Base-by-base conservation (phyloP, 768 basidiomycete genomes). In the Suillus occidentalis region DNA sequence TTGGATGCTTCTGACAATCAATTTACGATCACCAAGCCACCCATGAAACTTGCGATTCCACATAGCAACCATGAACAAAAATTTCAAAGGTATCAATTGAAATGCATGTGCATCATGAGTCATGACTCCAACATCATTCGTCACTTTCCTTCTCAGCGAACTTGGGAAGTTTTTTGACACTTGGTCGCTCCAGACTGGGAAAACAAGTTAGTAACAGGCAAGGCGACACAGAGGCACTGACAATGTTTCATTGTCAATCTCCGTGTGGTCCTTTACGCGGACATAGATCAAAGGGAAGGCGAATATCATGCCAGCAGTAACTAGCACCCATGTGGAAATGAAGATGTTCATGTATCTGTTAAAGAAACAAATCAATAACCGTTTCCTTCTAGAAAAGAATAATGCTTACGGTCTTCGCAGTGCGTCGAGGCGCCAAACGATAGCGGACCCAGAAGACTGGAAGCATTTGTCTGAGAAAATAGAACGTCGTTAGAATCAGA, bases 401-500 rank as follows among this genome's bases (percentile, higher is more conserved):
- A 18, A 28, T 28, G 80, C 20, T 40, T 42, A 90, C 85, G 89
- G 87, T 16, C 79, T 71, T 64, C 80, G 78, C 16, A 84, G 79
- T 1, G 80, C 88, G 76, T 91, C 90, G 14, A 83, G 85, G 47
- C 86, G 79, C 89, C 88, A 91, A 20, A 84, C 74, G 18, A 43
- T 88, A 6, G 87, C 89, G 28, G 84, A 88, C 62, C 87, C 89
- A 6, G 88, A 88, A 13, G 87, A 88, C 69, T 91, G 89, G 56
- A 91, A 79, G 9, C 88, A 89, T 71, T 91, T 89, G 68, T 89
- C 87, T 82, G 66, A 52, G 12, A 18, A 58, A 37, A 9, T 2
- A 42, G 42, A 16, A 16, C 10, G 34, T n/a, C 18, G 57, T 62
- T 16, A 66, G 64, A 36, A 40, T 62, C 16, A 66, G 64, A 36